phyloP scores from a whole-genome alignment of 305 asterid species.

The Lippia alba region DNA sequence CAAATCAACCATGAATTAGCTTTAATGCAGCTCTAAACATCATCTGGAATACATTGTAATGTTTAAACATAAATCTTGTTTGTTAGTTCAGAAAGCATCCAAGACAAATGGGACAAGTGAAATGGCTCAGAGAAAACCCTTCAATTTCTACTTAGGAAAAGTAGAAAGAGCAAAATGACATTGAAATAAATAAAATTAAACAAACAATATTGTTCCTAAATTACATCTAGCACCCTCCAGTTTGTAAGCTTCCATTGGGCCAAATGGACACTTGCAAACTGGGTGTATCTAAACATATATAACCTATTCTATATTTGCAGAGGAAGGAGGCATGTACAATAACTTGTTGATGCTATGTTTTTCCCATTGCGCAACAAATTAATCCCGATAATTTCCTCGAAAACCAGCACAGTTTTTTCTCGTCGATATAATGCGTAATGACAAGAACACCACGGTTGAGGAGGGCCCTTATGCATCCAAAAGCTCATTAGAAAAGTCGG shows the following conservation, averaged over 20 bases:
- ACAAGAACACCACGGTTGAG: conserved; percentile 17
- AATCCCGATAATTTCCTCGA: conserved; percentile 4
- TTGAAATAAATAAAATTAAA: too few relatives aligned
- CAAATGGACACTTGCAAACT: conserved; percentile 45
- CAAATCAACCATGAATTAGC: too few relatives aligned
- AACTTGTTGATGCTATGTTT: conserved; percentile 31
- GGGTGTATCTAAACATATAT: conserved; percentile 31
- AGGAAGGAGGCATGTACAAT: conserved; percentile 30
- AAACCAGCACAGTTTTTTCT: conserved; percentile 4
- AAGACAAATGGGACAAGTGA: conserved; percentile 1
- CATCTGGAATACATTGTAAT: neutral
- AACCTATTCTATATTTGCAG: conserved; percentile 33
- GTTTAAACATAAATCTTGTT: neutral
- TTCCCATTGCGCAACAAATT: conserved; percentile 22
- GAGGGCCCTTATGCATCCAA: conserved; percentile 21
- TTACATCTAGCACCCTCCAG: conserved; percentile 35
- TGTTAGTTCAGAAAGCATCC: neutral
- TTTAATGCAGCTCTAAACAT: neutral
- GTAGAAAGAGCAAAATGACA: conserved; percentile 16
- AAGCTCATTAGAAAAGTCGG: neutral
- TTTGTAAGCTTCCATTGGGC: conserved; percentile 44
- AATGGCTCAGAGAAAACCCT: neutral
- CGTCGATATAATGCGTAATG: neutral
- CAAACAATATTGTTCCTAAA: conserved; percentile 30
- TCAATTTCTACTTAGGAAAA: conserved; percentile 3